These are phyloP conservation scores for Cladophialophora bantiana DNA, from an alignment of 2,329 filamentous ascomycete species.

Conservation along the genomic window DNA sequence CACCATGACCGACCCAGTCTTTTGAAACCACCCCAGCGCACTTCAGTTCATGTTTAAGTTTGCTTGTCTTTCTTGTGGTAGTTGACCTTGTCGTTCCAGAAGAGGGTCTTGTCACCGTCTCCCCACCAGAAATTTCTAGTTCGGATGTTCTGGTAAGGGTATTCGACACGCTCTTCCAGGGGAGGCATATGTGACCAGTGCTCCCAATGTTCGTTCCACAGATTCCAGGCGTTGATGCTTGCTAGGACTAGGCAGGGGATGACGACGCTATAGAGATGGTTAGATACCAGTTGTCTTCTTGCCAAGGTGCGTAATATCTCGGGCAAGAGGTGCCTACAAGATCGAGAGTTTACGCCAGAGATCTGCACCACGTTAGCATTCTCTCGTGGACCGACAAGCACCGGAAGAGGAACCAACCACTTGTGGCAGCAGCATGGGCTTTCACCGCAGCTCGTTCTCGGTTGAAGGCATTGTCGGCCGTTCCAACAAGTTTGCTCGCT, in stretches of 20 bases:
- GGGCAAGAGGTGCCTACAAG: slow-evolving; percentile 70
- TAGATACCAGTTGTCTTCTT: slow-evolving; percentile 17
- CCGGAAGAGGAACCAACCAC: slow-evolving; percentile 62
- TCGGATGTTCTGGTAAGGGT: slow-evolving; percentile 97
- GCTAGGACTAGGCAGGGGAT: slow-evolving; percentile 76
- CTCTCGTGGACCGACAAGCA: slow-evolving; percentile 17
- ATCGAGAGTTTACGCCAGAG: slow-evolving; percentile 96
- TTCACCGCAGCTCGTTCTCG: slow-evolving; percentile 89
- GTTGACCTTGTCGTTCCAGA: slow-evolving; percentile 96
- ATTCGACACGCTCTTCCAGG: slow-evolving; percentile 89
- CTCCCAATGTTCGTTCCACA: slow-evolving; percentile 97
- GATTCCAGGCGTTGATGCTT: slow-evolving; percentile 81
- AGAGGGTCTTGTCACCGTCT: slow-evolving; percentile 79
- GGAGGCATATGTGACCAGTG: slow-evolving; percentile 87
- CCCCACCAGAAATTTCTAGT: slow-evolving; percentile 96
- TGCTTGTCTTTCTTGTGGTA: slow-evolving; percentile 92
- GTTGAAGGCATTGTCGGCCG: slow-evolving; percentile 88
- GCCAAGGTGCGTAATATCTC: neutral
- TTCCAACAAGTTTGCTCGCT: slow-evolving; percentile 59
- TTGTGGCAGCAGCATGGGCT: slow-evolving; percentile 83
- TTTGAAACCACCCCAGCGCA: neutral
- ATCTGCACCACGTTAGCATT: slow-evolving; percentile 61
- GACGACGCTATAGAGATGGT: slow-evolving; percentile 66
- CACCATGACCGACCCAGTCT: neutral
- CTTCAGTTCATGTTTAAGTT: slow-evolving; percentile 44